Base-by-base conservation (phyloP, 305 asterid genomes). In the Nicotiana rustica region DNA sequence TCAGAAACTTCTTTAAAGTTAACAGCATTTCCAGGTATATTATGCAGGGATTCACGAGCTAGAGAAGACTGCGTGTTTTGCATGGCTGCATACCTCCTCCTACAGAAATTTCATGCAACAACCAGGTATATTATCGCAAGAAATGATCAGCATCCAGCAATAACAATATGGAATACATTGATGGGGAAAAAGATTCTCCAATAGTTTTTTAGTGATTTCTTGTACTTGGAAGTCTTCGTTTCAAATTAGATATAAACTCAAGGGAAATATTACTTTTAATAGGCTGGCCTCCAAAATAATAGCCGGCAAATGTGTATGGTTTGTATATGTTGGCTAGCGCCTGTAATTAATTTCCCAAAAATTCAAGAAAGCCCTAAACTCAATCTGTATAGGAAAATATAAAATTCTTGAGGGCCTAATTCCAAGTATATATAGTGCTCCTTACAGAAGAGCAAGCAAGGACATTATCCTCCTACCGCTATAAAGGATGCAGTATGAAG, bases 1-100 rank as follows among this genome's bases (percentile, higher is more conserved):
- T 85, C 82, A 6, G 82, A 49, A 59, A 38, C 81, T 66, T 86
- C 97, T 79, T 87, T 88, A 80, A 86, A 90, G 87, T 65, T 83
- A 65, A 85, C 81, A 47, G 86, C 86, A 77, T 83, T 89, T 56
- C 82, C 92, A 19, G 91, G 77, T 47, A 82, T 82, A 81, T 80
- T 88, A 25, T 75, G 88, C 90, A 88, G 83, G 17, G 91, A 90
- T 87, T 93, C 97, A 47, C 88, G 73, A 13, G 91, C 94, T 66
- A 89, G 83, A 13, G 89, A 59, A 82, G 97, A 81, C 79, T 89
- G 96, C 1, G 93, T 80, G 87, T 86, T 90, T 82, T 93, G 98
- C 95, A 90, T 87, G 1, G 93, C 97, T 68, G 78, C 95, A 88
- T 93, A 94, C 83, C 93, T 90, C 93, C 91, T 92, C 96, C 97